Percentiles rank a stretch among this genome's conserved stretches.
Evolutionary conservation across 257 asterid genomes (phyloP).

Genomic region (Solanum bulbocastanum): DNA sequence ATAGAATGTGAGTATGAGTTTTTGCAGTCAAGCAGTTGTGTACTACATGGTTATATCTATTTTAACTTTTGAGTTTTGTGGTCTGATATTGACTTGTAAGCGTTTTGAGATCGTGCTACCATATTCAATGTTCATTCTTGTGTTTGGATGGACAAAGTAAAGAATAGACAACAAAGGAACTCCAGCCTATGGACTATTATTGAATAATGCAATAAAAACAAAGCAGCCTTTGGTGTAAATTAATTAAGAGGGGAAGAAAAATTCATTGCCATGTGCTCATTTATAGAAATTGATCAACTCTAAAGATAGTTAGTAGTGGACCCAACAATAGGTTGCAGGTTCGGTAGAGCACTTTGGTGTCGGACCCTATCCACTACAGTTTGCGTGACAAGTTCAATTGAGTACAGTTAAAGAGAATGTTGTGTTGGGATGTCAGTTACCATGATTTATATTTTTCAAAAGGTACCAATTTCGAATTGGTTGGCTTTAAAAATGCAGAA

Average conservation of each 20-base stretch:
- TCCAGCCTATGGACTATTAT: neutral
- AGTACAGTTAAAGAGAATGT: conserved; percentile 60
- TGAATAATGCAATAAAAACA: neutral
- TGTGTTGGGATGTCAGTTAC: conserved; percentile 73
- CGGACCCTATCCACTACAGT: neutral
- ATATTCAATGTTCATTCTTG: neutral
- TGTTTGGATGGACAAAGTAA: neutral
- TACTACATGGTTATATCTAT: neutral
- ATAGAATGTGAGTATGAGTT: neutral
- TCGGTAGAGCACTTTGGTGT: neutral
- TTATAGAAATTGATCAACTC: neutral
- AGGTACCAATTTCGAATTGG: conserved; percentile 96
- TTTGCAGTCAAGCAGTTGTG: neutral
- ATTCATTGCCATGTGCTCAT: neutral
- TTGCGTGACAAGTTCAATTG: conserved; percentile 42
- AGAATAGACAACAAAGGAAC: neutral
- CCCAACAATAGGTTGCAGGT: neutral
- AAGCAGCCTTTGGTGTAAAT: neutral
- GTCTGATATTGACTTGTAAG: neutral
- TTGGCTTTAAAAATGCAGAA: conserved; percentile 99
- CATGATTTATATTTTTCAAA: conserved; percentile 74
- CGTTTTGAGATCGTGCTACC: neutral
- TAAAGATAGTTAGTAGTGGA: neutral
- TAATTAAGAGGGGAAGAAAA: neutral
- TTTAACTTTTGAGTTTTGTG: neutral